Percentiles rank a stretch among this genome's conserved stretches.
These are phyloP conservation scores for Paecilomyces sp. DNA, from an alignment of 2,329 filamentous ascomycete genomes.

Conservation along the genomic window DNA sequence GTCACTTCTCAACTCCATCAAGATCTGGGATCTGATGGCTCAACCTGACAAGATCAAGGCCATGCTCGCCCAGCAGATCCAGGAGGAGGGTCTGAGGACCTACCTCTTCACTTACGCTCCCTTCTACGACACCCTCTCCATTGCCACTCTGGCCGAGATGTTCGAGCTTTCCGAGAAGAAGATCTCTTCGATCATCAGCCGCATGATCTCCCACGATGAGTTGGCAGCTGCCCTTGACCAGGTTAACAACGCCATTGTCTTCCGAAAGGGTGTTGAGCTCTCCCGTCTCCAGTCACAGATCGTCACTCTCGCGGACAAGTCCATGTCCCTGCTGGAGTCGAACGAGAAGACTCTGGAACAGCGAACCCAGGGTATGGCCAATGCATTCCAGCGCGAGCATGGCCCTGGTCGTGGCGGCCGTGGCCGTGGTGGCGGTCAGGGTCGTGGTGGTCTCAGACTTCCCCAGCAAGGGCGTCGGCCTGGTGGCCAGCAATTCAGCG, in stretches of 20 bases:
- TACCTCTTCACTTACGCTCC: constrained; percentile 99
- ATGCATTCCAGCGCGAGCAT: constrained; percentile 90
- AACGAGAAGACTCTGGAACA: constrained; percentile 98
- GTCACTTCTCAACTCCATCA: constrained; percentile 91
- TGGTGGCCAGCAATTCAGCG: constrained; percentile 43
- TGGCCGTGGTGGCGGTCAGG: constrained; percentile 31
- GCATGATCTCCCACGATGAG: constrained; percentile 99
- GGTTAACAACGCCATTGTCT: constrained; percentile 94
- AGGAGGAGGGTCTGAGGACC: constrained; percentile 94
- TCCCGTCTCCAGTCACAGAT: constrained; percentile 92
- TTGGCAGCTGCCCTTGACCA: constrained; percentile 93
- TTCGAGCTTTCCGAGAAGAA: constrained; percentile 90
- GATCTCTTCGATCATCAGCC: constrained; percentile 90
- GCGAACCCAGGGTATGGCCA: constrained; percentile 88
- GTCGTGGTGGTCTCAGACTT: constrained; percentile 29
- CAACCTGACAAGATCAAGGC: constrained; percentile 87
- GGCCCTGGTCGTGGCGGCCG: constrained; percentile 63
- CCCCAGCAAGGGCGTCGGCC: constrained; percentile 35
- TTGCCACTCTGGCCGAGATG: constrained; percentile 81
- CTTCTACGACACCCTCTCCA: constrained; percentile 93
- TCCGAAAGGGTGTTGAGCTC: constrained; percentile 98
- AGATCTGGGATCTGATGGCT: constrained; percentile 98
- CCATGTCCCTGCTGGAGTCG: constrained; percentile 87
- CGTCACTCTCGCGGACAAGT: constrained; percentile 91
- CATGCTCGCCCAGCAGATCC: constrained; percentile 97